phyloP scores from a whole-genome alignment of 2,329 filamentous ascomycete genomes.

The Aspergillus ruber region DNA sequence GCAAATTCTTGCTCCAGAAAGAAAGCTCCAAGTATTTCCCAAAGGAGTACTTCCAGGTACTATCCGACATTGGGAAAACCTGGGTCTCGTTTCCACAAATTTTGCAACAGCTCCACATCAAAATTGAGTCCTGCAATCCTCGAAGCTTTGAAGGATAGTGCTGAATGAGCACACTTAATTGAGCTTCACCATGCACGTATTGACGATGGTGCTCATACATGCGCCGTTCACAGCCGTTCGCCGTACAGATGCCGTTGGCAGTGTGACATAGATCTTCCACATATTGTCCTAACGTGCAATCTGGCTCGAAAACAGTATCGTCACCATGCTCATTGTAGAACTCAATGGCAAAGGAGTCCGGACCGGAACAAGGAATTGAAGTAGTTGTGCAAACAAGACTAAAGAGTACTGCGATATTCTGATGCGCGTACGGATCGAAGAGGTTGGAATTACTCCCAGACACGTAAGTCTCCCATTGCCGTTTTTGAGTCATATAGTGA shows the following conservation, averaged over 20 bases:
- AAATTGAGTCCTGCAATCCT: slow-evolving; percentile 65
- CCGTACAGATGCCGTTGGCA: slow-evolving; percentile 69
- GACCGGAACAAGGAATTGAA: slow-evolving; percentile 87
- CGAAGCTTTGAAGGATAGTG: slow-evolving; percentile 61
- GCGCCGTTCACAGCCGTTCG: slow-evolving; percentile 77
- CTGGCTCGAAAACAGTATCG: slow-evolving; percentile 64
- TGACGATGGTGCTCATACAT: slow-evolving; percentile 93
- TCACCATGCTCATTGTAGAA: slow-evolving; percentile 87
- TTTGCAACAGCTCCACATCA: slow-evolving; percentile 98
- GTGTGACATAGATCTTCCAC: slow-evolving; percentile 80
- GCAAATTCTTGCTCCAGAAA: slow-evolving; percentile 86
- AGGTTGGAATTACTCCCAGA: slow-evolving; percentile 72
- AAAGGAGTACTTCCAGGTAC: slow-evolving; percentile 96
- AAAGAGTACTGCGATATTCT: slow-evolving; percentile 91
- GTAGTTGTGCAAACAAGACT: slow-evolving; percentile 90
- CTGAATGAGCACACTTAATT: slow-evolving; percentile 86
- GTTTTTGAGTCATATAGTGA: slow-evolving; percentile 87
- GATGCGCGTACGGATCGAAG: slow-evolving; percentile 91
- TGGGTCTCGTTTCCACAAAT: slow-evolving; percentile 85
- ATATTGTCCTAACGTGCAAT: slow-evolving; percentile 91
- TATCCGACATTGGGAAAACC: slow-evolving; percentile 83
- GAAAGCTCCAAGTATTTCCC: slow-evolving; percentile 97
- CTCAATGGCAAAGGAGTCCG: slow-evolving; percentile 79
- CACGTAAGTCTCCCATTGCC: slow-evolving; percentile 94
- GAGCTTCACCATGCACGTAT: slow-evolving; percentile 92